Conservation (phyloP, 306 rosid species). For the Phaseolus lunatus region DNA sequence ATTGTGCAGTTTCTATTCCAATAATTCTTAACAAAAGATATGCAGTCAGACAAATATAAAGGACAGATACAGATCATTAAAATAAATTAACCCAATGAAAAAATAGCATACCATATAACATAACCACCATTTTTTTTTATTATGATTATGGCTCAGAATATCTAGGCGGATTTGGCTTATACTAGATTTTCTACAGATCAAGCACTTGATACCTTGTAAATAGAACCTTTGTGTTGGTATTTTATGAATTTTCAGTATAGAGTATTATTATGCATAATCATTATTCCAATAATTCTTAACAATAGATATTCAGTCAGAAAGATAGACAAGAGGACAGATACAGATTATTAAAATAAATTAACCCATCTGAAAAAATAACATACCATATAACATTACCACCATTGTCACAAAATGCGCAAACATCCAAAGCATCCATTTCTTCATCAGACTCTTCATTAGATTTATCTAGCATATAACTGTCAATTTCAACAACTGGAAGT, state of each 20-base stretch:
- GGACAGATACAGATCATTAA: too few species aligned
- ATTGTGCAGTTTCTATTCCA: too few species aligned
- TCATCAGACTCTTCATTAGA: slow-evolving; percentile 57
- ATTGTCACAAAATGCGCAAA: slow-evolving; percentile 89
- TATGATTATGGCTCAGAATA: slow-evolving; percentile 2
- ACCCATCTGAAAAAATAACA: slow-evolving; percentile 35
- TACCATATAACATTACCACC: slow-evolving; percentile 82
- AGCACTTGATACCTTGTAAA: slow-evolving; percentile 19
- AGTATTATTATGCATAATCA: neutral
- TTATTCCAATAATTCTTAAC: slow-evolving; percentile 10
- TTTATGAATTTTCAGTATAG: slow-evolving; percentile 8
- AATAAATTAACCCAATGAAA: too few species aligned
- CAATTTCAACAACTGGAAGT: slow-evolving; percentile 59
- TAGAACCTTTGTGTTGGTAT: neutral
- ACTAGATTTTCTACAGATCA: slow-evolving; percentile 1
- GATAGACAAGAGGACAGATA: slow-evolving; percentile 4
- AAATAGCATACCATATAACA: too few species aligned
- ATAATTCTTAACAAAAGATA: too few species aligned
- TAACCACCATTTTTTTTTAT: neutral
- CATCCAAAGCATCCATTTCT: slow-evolving; percentile 63
- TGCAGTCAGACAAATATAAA: too few species aligned
- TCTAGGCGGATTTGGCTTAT: neutral
- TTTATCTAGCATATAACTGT: slow-evolving; percentile 52
- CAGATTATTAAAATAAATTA: slow-evolving; percentile 17
- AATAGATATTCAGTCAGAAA: neutral